Evolutionary conservation across 257 asterid species (phyloP).

Genomic region (Datura wrightii): DNA sequence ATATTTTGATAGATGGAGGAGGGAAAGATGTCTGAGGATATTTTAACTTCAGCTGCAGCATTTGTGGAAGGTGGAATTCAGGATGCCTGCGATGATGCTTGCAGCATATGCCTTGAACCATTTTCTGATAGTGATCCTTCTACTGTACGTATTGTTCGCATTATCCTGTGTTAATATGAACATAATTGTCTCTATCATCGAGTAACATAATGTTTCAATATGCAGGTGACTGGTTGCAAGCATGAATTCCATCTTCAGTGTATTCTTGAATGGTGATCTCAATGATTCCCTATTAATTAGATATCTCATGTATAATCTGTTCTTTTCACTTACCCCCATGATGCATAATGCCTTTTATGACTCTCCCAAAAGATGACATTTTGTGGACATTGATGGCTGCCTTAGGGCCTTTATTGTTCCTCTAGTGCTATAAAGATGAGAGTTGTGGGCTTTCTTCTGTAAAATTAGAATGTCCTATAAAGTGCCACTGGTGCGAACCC

Average conservation of each 20-base stretch:
- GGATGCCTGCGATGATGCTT: slow-evolving; percentile 90
- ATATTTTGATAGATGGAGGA: slow-evolving; percentile 71
- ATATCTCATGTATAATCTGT: background rate
- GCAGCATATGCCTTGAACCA: slow-evolving; percentile 93
- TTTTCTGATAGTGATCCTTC: slow-evolving; percentile 86
- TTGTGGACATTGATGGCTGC: background rate
- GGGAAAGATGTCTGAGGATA: slow-evolving; percentile 58
- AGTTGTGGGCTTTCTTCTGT: background rate
- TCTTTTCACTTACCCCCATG: background rate
- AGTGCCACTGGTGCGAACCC: slow-evolving; percentile 6
- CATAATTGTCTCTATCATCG: too few species aligned
- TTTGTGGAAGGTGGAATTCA: slow-evolving; percentile 94
- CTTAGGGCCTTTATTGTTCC: slow-evolving; percentile 6
- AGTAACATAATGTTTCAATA: slow-evolving; percentile 26
- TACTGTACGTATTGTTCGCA: slow-evolving; percentile 49
- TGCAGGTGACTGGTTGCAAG: slow-evolving; percentile 87
- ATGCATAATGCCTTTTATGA: background rate
- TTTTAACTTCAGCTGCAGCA: slow-evolving; percentile 88
- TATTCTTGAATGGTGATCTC: slow-evolving; percentile 79
- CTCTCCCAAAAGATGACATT: background rate
- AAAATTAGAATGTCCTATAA: background rate
- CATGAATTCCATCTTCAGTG: slow-evolving; percentile 93
- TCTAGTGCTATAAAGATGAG: slow-evolving; percentile 2
- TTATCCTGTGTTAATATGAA: background rate
- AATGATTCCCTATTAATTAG: background rate